A percentile compares a stretch with the other conserved stretches of the same genome.
Conservation (phyloP, 306 rosid genomes). For the Bauhinia variegata region DNA sequence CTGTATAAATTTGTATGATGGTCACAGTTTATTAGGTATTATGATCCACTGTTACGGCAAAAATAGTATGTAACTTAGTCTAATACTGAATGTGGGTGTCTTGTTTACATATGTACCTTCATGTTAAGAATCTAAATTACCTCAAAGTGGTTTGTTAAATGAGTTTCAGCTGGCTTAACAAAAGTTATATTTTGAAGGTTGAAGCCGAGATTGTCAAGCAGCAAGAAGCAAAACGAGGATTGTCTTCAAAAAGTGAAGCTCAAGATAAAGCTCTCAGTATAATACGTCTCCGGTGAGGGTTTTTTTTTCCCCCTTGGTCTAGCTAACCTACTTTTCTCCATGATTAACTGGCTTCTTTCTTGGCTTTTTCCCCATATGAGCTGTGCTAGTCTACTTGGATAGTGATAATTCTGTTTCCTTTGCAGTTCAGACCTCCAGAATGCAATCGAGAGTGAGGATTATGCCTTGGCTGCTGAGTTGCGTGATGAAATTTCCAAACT, state of each 20-base stretch:
- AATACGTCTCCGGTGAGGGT: conserved; percentile 68
- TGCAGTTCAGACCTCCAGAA: conserved; percentile 83
- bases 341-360: conserved; percentile 2
- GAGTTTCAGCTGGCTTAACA: conserved; percentile 36
- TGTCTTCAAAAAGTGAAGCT: conserved; percentile 84
- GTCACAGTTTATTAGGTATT: too few relatives aligned
- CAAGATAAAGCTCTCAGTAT: conserved; percentile 81
- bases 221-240: conserved; percentile 79
- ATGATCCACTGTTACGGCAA: too few relatives aligned
- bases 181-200: conserved; percentile 59
- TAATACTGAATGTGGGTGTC: background rate
- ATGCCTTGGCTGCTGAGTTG: conserved; percentile 76
- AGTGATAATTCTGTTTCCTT: conserved; percentile 26
- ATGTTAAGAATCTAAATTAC: conserved; percentile 21
- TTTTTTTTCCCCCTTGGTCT: conserved; percentile 18
- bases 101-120: conserved; percentile 3
- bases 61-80: too few relatives aligned
- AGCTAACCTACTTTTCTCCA: conserved; percentile 30
- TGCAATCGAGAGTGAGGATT: conserved; percentile 74
- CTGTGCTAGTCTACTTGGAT: conserved; percentile 15
- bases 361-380: background rate
- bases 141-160: conserved; percentile 32
- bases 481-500: conserved; percentile 74
- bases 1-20: too few relatives aligned
- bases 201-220: conserved; percentile 78